Conservation (phyloP, 2,329 filamentous ascomycete genomes). For the Fusarium sp. region DNA sequence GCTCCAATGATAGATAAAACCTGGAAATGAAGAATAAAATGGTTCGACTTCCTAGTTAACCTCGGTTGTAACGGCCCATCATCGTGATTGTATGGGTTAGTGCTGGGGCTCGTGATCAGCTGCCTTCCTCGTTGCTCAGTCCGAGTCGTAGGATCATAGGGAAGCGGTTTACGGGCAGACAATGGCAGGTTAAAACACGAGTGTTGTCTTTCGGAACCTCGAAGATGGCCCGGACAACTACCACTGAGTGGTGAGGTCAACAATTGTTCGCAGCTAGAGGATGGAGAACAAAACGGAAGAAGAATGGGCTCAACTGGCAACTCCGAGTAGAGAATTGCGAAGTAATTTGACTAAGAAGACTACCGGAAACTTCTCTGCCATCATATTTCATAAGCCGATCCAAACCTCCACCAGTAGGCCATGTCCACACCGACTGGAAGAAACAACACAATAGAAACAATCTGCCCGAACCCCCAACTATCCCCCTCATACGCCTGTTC, state of each 20-base stretch:
- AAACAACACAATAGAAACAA: constrained; percentile 40
- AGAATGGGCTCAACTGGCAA: neutral
- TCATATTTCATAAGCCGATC: neutral
- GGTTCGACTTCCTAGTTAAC: neutral
- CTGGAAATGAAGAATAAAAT: neutral
- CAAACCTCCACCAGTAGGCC: constrained; percentile 28
- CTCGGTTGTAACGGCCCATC: neutral
- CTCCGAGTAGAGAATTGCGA: neutral
- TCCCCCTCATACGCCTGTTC: constrained; percentile 9
- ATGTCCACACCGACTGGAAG: constrained; percentile 33
- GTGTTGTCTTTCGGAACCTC: too few species aligned
- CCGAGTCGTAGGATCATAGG: neutral
- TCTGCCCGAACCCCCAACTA: constrained; percentile 37
- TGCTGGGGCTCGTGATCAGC: neutral
- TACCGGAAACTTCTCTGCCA: neutral
- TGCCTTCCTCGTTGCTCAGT: neutral
- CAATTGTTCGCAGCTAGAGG: neutral
- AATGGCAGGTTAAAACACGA: neutral
- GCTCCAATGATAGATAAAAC: neutral
- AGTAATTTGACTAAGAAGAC: neutral
- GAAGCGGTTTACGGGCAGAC: neutral
- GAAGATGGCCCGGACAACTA: neutral
- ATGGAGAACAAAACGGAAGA: neutral
- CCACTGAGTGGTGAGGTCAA: neutral
- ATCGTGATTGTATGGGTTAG: neutral